phyloP scores from a whole-genome alignment of 169 alveolate genomes.

The Cyclospora cayetanensis region DNA sequence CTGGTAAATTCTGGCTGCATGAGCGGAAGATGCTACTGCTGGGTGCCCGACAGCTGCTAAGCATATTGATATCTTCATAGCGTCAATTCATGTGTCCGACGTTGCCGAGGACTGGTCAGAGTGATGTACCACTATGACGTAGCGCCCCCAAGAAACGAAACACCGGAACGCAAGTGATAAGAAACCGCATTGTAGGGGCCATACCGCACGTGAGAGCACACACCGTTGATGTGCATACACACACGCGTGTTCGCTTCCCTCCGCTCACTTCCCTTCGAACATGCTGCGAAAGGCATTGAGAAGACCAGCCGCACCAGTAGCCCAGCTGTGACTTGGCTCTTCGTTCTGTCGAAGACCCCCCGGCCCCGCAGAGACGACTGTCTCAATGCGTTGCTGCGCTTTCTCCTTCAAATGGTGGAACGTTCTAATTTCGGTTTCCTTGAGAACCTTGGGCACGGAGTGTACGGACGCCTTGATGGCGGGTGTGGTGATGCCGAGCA shows the following conservation, averaged over 20 bases:
- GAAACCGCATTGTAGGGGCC: neutral
- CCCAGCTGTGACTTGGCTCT: conserved; percentile 2
- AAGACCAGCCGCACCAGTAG: neutral
- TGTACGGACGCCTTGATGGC: conserved; percentile 39
- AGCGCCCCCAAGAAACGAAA: neutral
- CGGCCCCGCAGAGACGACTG: neutral
- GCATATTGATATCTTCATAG: too few species aligned
- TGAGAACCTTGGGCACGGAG: conserved; percentile 33
- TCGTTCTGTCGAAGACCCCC: neutral
- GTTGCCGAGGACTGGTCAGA: too few species aligned
- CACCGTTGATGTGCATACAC: neutral
- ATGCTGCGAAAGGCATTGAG: neutral
- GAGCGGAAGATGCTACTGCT: too few species aligned
- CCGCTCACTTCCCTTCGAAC: neutral
- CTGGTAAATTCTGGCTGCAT: too few species aligned
- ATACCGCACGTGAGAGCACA: neutral
- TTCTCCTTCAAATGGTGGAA: conserved; percentile 15
- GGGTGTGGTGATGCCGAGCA: neutral
- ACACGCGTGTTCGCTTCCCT: neutral
- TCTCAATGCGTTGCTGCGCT: conserved; percentile 46
- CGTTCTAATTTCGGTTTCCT: conserved; percentile 1
- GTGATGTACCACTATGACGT: neutral
- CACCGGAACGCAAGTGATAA: neutral
- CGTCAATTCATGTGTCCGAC: too few species aligned
- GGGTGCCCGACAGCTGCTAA: too few species aligned